A percentile compares a stretch with the other conserved stretches of the same genome.
phyloP scores from a whole-genome alignment of 1,284 basidiomycete genomes.

The Veloporphyrellus conicus region DNA sequence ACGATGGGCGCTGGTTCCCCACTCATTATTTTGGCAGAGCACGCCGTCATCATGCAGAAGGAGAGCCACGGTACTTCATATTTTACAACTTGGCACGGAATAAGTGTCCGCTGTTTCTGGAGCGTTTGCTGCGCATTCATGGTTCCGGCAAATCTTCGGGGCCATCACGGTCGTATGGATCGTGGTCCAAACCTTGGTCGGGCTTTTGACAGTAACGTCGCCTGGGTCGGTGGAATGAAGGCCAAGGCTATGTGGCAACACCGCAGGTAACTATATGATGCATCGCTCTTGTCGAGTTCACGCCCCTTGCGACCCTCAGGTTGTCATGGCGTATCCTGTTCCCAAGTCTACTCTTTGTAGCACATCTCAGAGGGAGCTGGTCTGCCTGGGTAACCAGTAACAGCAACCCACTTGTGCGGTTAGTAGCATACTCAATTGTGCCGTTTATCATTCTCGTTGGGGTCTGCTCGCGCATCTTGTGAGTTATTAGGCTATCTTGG shows the following conservation, averaged over 20 bases:
- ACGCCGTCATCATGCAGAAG: too few relatives aligned
- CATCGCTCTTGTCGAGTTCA: neutral
- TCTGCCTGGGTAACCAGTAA: constrained; percentile 50
- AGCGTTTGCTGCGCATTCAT: constrained; percentile 4
- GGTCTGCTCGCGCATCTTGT: constrained; percentile 47
- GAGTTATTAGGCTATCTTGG: constrained; percentile 23
- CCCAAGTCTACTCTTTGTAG: constrained; percentile 50
- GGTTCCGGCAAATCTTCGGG: constrained; percentile 47
- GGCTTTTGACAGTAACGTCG: constrained; percentile 59
- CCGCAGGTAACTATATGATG: constrained; percentile 47
- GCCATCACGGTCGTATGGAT: constrained; percentile 53
- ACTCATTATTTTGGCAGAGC: too few relatives aligned
- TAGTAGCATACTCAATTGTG: constrained; percentile 52
- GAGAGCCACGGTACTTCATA: too few relatives aligned
- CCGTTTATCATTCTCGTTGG: constrained; percentile 43
- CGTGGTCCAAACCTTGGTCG: constrained; percentile 50
- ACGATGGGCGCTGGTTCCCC: too few relatives aligned
- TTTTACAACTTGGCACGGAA: too few relatives aligned
- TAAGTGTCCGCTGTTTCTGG: too few relatives aligned
- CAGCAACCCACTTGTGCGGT: constrained; percentile 38
- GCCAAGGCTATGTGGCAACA: constrained; percentile 75
- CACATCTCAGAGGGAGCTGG: constrained; percentile 61
- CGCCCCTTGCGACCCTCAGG: constrained; percentile 32
- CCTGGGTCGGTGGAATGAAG: constrained; percentile 60
- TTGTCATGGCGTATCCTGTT: constrained; percentile 64